Evolutionary conservation across 2,329 filamentous ascomycete species (phyloP).

Genomic region (Xylaria sp.): DNA sequence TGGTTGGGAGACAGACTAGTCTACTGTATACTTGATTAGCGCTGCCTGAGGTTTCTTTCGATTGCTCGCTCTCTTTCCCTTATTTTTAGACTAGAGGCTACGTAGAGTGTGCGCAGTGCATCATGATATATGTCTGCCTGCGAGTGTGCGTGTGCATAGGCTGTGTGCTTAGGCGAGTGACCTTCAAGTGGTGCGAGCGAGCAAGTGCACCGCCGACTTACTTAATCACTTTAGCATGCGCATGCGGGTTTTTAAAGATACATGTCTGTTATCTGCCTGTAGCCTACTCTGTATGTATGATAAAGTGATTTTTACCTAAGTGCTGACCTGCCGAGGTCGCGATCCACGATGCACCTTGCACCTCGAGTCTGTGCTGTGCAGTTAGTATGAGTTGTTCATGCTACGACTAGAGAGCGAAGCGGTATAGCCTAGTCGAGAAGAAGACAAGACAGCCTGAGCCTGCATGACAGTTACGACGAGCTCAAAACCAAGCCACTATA

Average conservation of each 20-base stretch:
- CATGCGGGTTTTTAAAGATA: not conserved
- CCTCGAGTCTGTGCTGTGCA: not conserved
- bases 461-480: not conserved
- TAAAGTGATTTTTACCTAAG: not conserved
- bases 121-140: too few relatives aligned
- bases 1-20: not conserved
- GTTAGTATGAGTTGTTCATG: conserved; percentile 12
- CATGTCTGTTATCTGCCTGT: not conserved
- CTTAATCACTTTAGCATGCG: not conserved
- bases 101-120: too few relatives aligned
- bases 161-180: not conserved
- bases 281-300: not conserved
- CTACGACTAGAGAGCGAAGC: conserved; percentile 18
- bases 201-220: not conserved
- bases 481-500: conserved; percentile 1
- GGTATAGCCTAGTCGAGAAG: not conserved
- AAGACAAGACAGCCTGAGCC: not conserved
- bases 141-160: too few relatives aligned
- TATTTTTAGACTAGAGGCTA: not conserved
- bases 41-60: not conserved
- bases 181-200: not conserved
- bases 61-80: too few relatives aligned
- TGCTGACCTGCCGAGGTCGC: conserved; percentile 8
- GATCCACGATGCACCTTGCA: conserved; percentile 4
- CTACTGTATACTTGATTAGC: not conserved